Evolutionary conservation across 2,329 filamentous ascomycete species (phyloP), one percentile per base, ranked within the genome.

Genomic region (Penicillium occitanis): DNA sequence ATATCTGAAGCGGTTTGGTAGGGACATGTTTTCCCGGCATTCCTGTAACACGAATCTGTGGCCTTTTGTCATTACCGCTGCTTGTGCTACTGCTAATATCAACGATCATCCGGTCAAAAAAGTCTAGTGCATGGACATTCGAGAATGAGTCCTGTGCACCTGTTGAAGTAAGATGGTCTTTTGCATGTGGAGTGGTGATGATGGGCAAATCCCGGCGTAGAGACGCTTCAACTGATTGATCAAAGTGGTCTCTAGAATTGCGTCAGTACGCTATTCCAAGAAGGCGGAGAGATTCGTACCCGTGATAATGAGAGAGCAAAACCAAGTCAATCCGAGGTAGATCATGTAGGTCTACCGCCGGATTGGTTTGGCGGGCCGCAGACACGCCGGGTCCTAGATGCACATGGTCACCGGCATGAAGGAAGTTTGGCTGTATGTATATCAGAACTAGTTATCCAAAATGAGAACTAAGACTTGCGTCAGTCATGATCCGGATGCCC

Each of bases 21-120:
- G 84, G 82, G 5, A 90, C 83, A 72, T 90, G 88, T 71, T 89
- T 88, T 1, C 86, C 88, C 0, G 88, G 88, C 84, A 87, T 88
- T 2, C 80, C 87, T 0, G 85, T 88, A 22, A 89, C 81, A 69
- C 85, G 86, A 50, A 89, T 77, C 6, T 78, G 79, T 0, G 84
- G 80, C 25, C 69, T 68, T 25, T 70, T 77, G 60, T 10, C 67
- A n/a, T 63, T 40, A 11, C 30, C 11, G 22, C 46, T 51, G 1
- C 61, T 57, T 40, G 44, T 8, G 25, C 22, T 51, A 28, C 13
- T 10, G 6, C 65, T 60, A 48, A 85, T 75, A 64, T 84, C 77
- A 14, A 86, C 70, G 50, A 85, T 72, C 67, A 85, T 70, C 50
- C 79, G 79, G 66, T 89, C 80, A 70, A 85, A 90, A 68, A 82